These are phyloP conservation scores for Cyberlindnera sargentensis DNA, from an alignment of 805 yeast genomes.

Conservation along the genomic window DNA sequence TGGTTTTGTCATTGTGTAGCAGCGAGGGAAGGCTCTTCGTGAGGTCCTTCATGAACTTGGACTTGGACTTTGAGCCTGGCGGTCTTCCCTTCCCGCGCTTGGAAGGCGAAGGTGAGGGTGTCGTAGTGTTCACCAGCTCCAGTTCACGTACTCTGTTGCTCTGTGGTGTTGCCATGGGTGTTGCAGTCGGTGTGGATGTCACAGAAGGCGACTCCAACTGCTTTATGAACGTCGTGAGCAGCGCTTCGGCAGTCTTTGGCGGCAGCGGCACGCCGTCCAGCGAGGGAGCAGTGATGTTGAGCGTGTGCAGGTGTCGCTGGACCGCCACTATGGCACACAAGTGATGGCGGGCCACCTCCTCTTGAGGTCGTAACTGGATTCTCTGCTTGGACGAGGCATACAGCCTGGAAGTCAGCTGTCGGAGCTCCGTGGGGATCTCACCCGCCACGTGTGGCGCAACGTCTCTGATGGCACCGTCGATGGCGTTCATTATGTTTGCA, in stretches of 20 bases:
- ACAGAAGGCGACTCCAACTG: slow-evolving; percentile 1
- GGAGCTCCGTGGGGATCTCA: slow-evolving; percentile 35
- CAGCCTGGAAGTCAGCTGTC: slow-evolving; percentile 24
- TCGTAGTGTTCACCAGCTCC: neutral
- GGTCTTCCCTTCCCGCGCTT: slow-evolving; percentile 15
- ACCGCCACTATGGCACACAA: slow-evolving; percentile 59
- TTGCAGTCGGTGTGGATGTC: neutral
- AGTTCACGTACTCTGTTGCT: neutral
- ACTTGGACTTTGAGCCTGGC: slow-evolving; percentile 14
- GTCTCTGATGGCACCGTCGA: slow-evolving; percentile 36
- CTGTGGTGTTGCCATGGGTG: slow-evolving; percentile 15
- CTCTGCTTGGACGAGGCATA: slow-evolving; percentile 45
- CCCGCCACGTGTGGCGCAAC: slow-evolving; percentile 42
- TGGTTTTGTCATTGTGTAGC: neutral
- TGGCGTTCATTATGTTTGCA: slow-evolving; percentile 4
- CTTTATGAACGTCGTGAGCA: slow-evolving; percentile 16
- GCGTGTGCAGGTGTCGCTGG: slow-evolving; percentile 36
- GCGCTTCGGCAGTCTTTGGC: slow-evolving; percentile 30
- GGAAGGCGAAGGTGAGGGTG: neutral
- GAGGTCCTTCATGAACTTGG: slow-evolving; percentile 8
- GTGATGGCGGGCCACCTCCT: slow-evolving; percentile 62
- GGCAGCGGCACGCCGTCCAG: slow-evolving; percentile 53
- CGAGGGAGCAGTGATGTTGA: slow-evolving; percentile 43
- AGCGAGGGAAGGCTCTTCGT: neutral
- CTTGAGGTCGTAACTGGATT: slow-evolving; percentile 40